Percentiles rank a stretch among this genome's conserved stretches.
Evolutionary conservation across 2,329 filamentous ascomycete genomes (phyloP).

Genomic region (Periconia sp.): DNA sequence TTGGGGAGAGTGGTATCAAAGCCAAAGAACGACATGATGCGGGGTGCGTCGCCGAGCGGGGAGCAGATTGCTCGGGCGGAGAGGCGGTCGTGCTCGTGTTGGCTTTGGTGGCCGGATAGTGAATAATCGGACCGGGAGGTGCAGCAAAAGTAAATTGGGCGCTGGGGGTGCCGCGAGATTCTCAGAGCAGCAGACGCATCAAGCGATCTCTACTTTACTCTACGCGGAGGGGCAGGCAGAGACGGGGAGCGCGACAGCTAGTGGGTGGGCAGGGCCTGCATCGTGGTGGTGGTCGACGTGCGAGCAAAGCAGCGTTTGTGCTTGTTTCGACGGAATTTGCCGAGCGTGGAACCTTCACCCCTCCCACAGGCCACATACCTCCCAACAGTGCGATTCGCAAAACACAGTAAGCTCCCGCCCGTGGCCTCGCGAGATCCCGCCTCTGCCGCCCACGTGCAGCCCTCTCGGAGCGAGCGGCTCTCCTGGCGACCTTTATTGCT

Average conservation of each 20-base stretch:
- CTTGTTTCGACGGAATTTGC: constrained; percentile 1
- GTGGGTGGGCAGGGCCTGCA: neutral
- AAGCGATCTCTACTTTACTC: constrained; percentile 2
- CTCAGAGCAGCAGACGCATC: constrained; percentile 15
- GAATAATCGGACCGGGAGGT: constrained; percentile 25
- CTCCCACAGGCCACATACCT: too few species aligned
- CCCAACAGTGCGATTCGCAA: too few species aligned
- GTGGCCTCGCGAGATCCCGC: too few species aligned
- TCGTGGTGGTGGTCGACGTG: too few species aligned
- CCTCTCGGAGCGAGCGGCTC: too few species aligned
- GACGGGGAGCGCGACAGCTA: constrained; percentile 6
- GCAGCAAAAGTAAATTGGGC: constrained; percentile 14
- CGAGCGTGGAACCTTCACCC: too few species aligned
- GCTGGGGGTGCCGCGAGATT: too few species aligned
- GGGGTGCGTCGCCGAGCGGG: constrained; percentile 8
- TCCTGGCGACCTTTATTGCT: too few species aligned
- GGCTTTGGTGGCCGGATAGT: constrained; percentile 8
- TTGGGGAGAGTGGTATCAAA: constrained; percentile 74
- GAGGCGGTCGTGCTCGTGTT: constrained; percentile 1
- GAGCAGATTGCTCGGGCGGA: neutral
- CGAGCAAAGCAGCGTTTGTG: too few species aligned
- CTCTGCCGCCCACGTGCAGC: too few species aligned
- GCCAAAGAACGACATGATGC: constrained; percentile 87
- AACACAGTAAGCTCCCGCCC: too few species aligned
- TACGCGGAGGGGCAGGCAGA: neutral